Evolutionary conservation across 2,329 filamentous ascomycete species (phyloP).

Genomic region (Coniosporium tulheliwenetii): DNA sequence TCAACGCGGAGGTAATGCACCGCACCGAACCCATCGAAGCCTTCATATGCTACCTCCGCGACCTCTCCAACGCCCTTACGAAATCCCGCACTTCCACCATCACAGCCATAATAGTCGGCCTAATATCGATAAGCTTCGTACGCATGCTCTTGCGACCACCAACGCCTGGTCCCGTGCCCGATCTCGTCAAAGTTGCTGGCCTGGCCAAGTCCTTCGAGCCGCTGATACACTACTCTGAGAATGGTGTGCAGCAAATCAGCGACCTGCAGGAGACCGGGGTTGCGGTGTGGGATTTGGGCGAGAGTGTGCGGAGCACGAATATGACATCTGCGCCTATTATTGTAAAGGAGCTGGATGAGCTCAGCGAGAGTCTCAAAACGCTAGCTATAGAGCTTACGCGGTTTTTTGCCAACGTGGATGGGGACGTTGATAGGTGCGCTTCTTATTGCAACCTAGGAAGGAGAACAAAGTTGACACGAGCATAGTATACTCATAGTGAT

Average conservation of each 20-base stretch:
- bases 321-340: constrained; percentile 84
- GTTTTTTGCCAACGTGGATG: constrained; percentile 88
- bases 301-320: constrained; percentile 76
- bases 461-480: constrained; percentile 4
- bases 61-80: constrained; percentile 44
- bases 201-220: constrained; percentile 88
- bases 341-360: constrained; percentile 66
- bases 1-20: constrained; percentile 78
- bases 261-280: constrained; percentile 83
- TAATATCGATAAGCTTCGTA: constrained; percentile 50
- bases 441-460: neutral
- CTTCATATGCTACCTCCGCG: constrained; percentile 47
- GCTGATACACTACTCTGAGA: constrained; percentile 86
- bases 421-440: constrained; percentile 67
- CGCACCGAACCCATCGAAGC: constrained; percentile 72
- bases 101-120: constrained; percentile 41
- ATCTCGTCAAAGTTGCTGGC: constrained; percentile 79
- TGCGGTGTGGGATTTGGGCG: constrained; percentile 86
- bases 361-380: constrained; percentile 73
- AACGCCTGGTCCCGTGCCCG: constrained; percentile 51
- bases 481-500: constrained; percentile 75
- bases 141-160: constrained; percentile 56
- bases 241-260: constrained; percentile 70
- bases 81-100: constrained; percentile 55
- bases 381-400: constrained; percentile 74